These are phyloP conservation scores for Paragyromitra xinjiangensis DNA, from an alignment of 495 filamentous ascomycete genomes.

Conservation along the genomic window DNA sequence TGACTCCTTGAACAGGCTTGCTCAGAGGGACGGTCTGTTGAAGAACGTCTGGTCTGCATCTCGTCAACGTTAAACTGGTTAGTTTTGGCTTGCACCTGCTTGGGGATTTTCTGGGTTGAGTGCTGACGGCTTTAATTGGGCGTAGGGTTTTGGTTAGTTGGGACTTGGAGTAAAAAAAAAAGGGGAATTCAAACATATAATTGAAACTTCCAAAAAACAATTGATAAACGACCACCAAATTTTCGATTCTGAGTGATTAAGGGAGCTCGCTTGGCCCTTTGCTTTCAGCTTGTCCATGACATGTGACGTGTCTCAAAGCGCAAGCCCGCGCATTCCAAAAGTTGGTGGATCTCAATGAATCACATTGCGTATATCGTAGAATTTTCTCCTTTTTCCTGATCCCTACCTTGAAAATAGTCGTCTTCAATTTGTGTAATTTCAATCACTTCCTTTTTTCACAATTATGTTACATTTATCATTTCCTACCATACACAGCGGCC, in stretches of 20 bases:
- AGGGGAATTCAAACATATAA: constrained; percentile 30
- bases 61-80: constrained; percentile 54
- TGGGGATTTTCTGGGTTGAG: neutral
- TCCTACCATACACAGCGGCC: constrained; percentile 21
- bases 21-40: constrained; percentile 93
- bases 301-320: neutral
- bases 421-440: neutral
- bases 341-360: neutral
- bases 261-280: neutral
- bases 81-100: constrained; percentile 4
- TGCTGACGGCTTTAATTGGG: constrained; percentile 1
- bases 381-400: neutral
- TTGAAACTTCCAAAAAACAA: constrained; percentile 40
- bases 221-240: constrained; percentile 32
- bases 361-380: constrained; percentile 1
- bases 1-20: constrained; percentile 92
- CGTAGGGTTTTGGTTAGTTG: constrained; percentile 28
- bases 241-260: constrained; percentile 16
- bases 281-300: neutral
- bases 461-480: neutral
- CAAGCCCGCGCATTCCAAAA: neutral
- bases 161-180: constrained; percentile 21
- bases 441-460: neutral
- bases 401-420: no score
- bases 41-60: constrained; percentile 90